Conservation (phyloP, 768 basidiomycete genomes). For the Termitomyces sp. region DNA sequence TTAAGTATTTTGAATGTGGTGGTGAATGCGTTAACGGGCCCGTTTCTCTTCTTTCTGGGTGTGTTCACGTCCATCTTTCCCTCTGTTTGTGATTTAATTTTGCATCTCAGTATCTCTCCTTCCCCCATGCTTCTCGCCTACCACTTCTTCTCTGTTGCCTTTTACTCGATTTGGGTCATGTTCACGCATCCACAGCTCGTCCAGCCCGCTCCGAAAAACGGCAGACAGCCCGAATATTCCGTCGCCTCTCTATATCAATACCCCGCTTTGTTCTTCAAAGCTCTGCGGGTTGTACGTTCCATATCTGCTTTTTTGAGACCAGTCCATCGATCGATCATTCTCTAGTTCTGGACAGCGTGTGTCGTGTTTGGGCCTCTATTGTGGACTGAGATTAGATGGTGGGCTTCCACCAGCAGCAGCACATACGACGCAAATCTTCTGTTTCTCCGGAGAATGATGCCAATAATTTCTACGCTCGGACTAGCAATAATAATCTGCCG, state of each 20-base stretch:
- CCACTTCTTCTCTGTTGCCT: constrained; percentile 95
- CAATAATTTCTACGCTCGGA: constrained; percentile 1
- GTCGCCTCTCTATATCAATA: constrained; percentile 55
- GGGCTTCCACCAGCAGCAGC: constrained; percentile 31
- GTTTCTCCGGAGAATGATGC: not conserved
- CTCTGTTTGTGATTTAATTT: not conserved
- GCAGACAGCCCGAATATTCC: constrained; percentile 21
- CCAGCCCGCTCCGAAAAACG: constrained; percentile 26
- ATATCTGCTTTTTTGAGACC: constrained; percentile 1
- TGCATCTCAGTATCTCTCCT: constrained; percentile 58
- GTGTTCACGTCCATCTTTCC: constrained; percentile 18
- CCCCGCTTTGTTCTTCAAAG: constrained; percentile 58
- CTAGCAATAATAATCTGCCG: constrained; percentile 5
- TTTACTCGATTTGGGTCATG: constrained; percentile 90
- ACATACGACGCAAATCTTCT: not conserved
- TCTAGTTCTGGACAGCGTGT: constrained; percentile 85
- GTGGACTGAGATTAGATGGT: constrained; percentile 84
- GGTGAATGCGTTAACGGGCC: constrained; percentile 87
- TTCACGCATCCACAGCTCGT: constrained; percentile 51
- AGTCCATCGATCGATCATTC: not conserved
- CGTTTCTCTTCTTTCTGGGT: constrained; percentile 88
- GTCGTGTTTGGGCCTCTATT: constrained; percentile 85
- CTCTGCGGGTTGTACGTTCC: constrained; percentile 62
- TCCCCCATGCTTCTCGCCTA: constrained; percentile 76
- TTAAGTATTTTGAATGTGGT: constrained; percentile 95